Percentiles rank a stretch among this genome's conserved stretches.
Evolutionary conservation across 2,329 filamentous ascomycete genomes (phyloP).

Genomic region (Saccharata proteae): DNA sequence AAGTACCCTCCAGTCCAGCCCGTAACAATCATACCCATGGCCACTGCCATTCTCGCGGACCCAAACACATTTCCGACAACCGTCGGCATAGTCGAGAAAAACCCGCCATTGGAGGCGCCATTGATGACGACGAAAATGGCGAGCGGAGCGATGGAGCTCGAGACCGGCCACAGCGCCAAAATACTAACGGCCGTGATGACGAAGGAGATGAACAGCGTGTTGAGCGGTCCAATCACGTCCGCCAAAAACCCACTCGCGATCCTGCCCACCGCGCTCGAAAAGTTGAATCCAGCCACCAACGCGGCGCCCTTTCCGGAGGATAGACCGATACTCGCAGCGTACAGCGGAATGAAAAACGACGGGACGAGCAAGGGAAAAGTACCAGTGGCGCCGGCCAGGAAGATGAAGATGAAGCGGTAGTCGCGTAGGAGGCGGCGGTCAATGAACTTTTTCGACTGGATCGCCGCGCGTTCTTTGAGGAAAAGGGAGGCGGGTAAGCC

Average conservation of each 20-base stretch:
- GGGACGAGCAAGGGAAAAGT: slow-evolving; percentile 51
- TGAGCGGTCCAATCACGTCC: slow-evolving; percentile 20
- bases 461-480: slow-evolving; percentile 35
- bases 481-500: slow-evolving; percentile 45
- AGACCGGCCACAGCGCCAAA: slow-evolving; percentile 49
- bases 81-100: slow-evolving; percentile 53
- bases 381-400: slow-evolving; percentile 41
- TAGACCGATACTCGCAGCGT: slow-evolving; percentile 43
- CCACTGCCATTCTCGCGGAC: slow-evolving; percentile 40
- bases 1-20: slow-evolving; percentile 48
- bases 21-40: slow-evolving; percentile 50
- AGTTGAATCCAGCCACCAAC: slow-evolving; percentile 49
- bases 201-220: slow-evolving; percentile 33
- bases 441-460: slow-evolving; percentile 26
- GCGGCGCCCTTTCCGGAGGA: slow-evolving; percentile 41
- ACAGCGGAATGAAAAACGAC: slow-evolving; percentile 49
- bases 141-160: slow-evolving; percentile 41
- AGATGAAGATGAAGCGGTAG: slow-evolving; percentile 39
- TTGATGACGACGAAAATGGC: slow-evolving; percentile 48
- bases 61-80: slow-evolving; percentile 50
- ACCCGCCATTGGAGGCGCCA: slow-evolving; percentile 48
- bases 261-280: slow-evolving; percentile 46
- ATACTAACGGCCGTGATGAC: slow-evolving; percentile 45
- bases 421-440: slow-evolving; percentile 44
- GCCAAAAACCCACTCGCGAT: slow-evolving; percentile 41